phyloP scores from a whole-genome alignment of 2,329 filamentous ascomycete genomes.

The Pseudogymnoascus destructans region DNA sequence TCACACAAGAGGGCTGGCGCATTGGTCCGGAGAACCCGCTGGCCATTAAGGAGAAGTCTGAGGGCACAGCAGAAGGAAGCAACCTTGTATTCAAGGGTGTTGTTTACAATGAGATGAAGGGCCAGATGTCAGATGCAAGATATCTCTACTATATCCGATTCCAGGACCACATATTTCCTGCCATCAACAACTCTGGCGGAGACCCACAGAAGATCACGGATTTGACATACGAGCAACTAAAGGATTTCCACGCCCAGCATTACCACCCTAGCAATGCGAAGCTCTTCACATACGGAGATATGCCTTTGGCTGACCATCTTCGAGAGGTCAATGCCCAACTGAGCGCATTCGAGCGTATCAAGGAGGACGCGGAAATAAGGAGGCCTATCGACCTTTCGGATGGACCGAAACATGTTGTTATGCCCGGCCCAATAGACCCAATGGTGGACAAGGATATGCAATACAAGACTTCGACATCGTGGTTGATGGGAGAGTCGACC shows the following conservation, averaged over 20 bases:
- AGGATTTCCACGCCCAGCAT: constrained; percentile 77
- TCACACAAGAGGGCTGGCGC: constrained; percentile 93
- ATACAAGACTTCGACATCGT: constrained; percentile 86
- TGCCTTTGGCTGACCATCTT: constrained; percentile 72
- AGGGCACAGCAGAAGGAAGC: constrained; percentile 41
- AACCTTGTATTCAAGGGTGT: constrained; percentile 90
- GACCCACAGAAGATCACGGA: constrained; percentile 95
- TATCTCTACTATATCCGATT: constrained; percentile 95
- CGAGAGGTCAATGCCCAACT: constrained; percentile 65
- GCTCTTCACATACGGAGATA: constrained; percentile 87
- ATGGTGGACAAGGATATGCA: constrained; percentile 77
- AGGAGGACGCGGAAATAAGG: constrained; percentile 61
- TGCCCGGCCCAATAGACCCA: constrained; percentile 74
- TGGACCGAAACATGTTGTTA: constrained; percentile 55
- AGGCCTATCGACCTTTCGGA: constrained; percentile 56
- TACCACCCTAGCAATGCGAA: constrained; percentile 98
- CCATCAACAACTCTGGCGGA: constrained; percentile 91
- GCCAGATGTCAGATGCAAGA: constrained; percentile 92
- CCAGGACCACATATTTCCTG: constrained; percentile 86
- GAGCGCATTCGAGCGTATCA: constrained; percentile 56
- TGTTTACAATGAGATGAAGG: constrained; percentile 99
- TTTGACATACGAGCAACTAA: constrained; percentile 79
- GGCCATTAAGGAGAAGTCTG: constrained; percentile 31
- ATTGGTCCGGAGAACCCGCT: constrained; percentile 80
- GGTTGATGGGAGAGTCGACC: constrained; percentile 73